A percentile compares a stretch with the other conserved stretches of the same genome.
These are phyloP conservation scores for Cucumis melo DNA, from an alignment of 306 rosid genomes.

Conservation along the genomic window DNA sequence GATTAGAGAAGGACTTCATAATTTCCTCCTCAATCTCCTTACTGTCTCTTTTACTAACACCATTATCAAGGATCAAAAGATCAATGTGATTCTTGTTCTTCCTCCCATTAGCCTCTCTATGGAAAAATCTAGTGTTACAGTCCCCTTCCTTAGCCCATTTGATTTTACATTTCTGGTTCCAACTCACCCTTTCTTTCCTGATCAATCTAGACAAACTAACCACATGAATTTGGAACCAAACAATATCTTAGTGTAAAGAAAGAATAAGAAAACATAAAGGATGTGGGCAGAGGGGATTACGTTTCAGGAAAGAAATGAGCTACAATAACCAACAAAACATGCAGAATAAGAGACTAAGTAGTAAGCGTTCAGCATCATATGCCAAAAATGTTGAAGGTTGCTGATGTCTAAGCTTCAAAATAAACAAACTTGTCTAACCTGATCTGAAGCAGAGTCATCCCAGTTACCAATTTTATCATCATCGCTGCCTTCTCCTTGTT, in stretches of 20 bases:
- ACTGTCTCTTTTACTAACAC: too few species aligned
- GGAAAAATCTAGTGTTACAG: too few species aligned
- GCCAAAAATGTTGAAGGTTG: background rate
- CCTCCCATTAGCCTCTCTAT: too few species aligned
- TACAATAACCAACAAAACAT: background rate
- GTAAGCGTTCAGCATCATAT: background rate
- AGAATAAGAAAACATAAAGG: background rate
- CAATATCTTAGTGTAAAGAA: background rate
- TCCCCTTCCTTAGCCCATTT: too few species aligned
- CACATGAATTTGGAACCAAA: background rate
- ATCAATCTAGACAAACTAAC: background rate
- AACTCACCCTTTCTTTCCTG: too few species aligned
- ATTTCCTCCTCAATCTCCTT: too few species aligned
- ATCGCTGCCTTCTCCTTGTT: constrained; percentile 18
- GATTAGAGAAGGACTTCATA: too few species aligned
- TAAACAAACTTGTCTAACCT: constrained; percentile 31
- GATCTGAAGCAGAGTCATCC: constrained; percentile 27
- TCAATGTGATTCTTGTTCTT: too few species aligned
- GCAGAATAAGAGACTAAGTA: background rate
- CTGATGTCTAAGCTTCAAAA: background rate
- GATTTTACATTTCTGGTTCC: too few species aligned
- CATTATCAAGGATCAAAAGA: too few species aligned
- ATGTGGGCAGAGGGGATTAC: background rate
- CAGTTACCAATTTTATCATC: constrained; percentile 27
- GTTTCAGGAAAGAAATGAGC: background rate